These are phyloP conservation scores for Ramalina intermedia DNA, from an alignment of 495 filamentous ascomycete genomes.

Conservation along the genomic window DNA sequence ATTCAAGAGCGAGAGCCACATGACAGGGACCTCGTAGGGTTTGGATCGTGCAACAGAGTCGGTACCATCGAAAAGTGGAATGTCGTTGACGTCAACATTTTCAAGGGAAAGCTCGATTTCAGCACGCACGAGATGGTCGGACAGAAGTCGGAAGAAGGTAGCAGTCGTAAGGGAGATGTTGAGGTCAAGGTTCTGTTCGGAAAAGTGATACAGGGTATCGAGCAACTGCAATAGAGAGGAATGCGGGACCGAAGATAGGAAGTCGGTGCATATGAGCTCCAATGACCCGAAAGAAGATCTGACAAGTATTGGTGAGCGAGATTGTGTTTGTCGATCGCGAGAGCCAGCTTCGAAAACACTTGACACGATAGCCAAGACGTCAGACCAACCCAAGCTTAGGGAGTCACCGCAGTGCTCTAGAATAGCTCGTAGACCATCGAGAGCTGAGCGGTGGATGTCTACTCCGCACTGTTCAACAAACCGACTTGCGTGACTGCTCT, in stretches of 20 bases:
- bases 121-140: constrained; percentile 57
- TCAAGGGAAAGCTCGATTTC: constrained; percentile 34
- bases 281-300: constrained; percentile 74
- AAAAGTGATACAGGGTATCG: constrained; percentile 78
- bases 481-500: constrained; percentile 1
- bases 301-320: constrained; percentile 61
- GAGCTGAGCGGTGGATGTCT: constrained; percentile 66
- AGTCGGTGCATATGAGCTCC: constrained; percentile 90
- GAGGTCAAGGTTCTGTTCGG: constrained; percentile 73
- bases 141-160: constrained; percentile 89
- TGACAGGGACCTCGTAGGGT: constrained; percentile 39
- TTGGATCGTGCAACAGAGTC: constrained; percentile 1
- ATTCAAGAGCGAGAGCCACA: constrained; percentile 78
- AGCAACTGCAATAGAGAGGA: constrained; percentile 69
- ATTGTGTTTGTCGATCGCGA: constrained; percentile 9
- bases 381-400: constrained; percentile 66
- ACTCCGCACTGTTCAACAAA: constrained; percentile 35
- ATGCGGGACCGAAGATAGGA: constrained; percentile 63
- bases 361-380: constrained; percentile 70
- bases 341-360: constrained; percentile 52
- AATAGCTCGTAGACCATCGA: constrained; percentile 69
- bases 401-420: constrained; percentile 82
- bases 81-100: not conserved
- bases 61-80: not conserved
- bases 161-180: constrained; percentile 91